phyloP scores from a whole-genome alignment of 768 basidiomycete genomes.

The Obba rivulosa region DNA sequence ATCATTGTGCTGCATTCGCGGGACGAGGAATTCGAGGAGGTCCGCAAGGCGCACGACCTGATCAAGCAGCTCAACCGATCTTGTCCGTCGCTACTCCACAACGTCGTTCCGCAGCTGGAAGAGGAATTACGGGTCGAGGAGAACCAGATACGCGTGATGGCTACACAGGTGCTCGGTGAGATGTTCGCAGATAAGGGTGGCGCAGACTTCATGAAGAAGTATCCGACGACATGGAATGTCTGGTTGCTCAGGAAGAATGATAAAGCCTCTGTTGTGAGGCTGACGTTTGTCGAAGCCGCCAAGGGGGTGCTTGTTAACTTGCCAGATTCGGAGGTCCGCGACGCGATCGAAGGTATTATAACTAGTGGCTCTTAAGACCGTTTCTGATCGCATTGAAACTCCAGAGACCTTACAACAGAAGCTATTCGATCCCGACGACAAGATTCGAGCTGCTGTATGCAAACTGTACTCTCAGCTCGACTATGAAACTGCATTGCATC shows the following conservation, averaged over 20 bases:
- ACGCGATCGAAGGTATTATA: slow-evolving; percentile 62
- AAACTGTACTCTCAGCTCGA: slow-evolving; percentile 78
- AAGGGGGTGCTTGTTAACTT: slow-evolving; percentile 57
- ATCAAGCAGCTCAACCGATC: slow-evolving; percentile 77
- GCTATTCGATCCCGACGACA: slow-evolving; percentile 85
- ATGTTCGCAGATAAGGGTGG: slow-evolving; percentile 84
- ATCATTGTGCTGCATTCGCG: slow-evolving; percentile 61
- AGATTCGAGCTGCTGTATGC: slow-evolving; percentile 81
- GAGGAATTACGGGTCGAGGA: slow-evolving; percentile 83
- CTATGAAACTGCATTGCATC: slow-evolving; percentile 86
- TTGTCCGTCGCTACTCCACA: slow-evolving; percentile 78
- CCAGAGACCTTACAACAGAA: slow-evolving; percentile 61
- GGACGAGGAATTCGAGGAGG: slow-evolving; percentile 63
- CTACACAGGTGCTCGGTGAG: slow-evolving; percentile 82
- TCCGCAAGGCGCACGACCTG: slow-evolving; percentile 76
- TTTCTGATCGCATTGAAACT: background rate
- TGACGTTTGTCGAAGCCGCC: slow-evolving; percentile 73
- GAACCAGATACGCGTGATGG: slow-evolving; percentile 63
- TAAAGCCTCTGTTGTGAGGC: slow-evolving; percentile 60
- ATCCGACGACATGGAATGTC: slow-evolving; percentile 77
- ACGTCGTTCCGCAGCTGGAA: slow-evolving; percentile 90
- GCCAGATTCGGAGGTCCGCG: slow-evolving; percentile 49
- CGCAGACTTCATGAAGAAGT: slow-evolving; percentile 69
- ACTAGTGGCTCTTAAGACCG: slow-evolving; percentile 1
- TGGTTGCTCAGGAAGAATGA: slow-evolving; percentile 83